Conservation (phyloP, 106 monocot genomes). For the Allium cepa region DNA sequence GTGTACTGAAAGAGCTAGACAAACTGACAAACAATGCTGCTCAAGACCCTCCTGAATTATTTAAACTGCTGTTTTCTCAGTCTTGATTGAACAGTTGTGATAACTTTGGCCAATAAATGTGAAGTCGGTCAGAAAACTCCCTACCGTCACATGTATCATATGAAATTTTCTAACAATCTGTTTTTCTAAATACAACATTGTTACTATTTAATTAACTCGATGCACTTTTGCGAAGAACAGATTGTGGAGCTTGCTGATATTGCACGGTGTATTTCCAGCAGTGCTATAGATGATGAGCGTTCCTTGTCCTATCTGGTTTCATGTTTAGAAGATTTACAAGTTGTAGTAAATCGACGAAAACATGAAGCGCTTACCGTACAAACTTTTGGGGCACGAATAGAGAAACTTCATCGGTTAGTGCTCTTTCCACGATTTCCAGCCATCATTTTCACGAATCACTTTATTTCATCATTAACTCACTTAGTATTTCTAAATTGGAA, state of each 20-base stretch:
- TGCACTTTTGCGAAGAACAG: slow-evolving; percentile 17
- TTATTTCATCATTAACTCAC: background rate
- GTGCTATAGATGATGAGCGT: slow-evolving; percentile 67
- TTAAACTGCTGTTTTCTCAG: too few relatives aligned
- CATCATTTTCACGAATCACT: background rate
- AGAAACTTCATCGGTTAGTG: slow-evolving; percentile 85
- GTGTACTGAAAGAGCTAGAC: too few relatives aligned
- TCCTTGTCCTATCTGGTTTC: slow-evolving; percentile 72
- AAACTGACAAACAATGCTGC: too few relatives aligned
- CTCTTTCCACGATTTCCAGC: background rate
- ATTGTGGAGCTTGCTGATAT: slow-evolving; percentile 95
- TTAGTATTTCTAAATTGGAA: background rate
- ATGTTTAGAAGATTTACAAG: slow-evolving; percentile 94
- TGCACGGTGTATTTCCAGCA: slow-evolving; percentile 84
- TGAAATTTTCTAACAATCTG: too few relatives aligned
- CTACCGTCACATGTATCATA: too few relatives aligned
- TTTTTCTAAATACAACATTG: too few relatives aligned
- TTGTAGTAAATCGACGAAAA: slow-evolving; percentile 75
- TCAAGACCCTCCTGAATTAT: too few relatives aligned
- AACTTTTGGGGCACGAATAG: slow-evolving; percentile 95
- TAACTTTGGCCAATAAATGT: too few relatives aligned
- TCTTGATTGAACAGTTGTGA: too few relatives aligned
- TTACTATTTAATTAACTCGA: too few relatives aligned
- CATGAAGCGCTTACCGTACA: slow-evolving; percentile 94
- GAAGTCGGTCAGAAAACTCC: too few relatives aligned